Evolutionary conservation across 2,329 filamentous ascomycete genomes (phyloP).

Genomic region (Cytospora piceicola): DNA sequence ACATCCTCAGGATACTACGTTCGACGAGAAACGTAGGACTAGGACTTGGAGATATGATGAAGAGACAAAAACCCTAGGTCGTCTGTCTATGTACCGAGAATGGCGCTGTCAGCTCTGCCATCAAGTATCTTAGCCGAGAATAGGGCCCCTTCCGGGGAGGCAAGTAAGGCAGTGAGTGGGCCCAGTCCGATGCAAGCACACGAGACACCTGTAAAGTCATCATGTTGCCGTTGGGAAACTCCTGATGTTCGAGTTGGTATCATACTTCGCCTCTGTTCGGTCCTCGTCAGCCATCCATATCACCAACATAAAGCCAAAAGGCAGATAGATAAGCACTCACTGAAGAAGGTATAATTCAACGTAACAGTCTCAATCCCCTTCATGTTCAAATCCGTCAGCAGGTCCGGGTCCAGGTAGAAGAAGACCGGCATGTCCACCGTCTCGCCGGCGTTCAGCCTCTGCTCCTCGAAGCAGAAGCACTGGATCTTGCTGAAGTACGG

Average conservation of each 20-base stretch:
- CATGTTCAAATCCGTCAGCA: slow-evolving; percentile 91
- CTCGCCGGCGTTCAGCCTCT: slow-evolving; percentile 91
- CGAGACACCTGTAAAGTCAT: background rate
- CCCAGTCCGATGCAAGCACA: background rate
- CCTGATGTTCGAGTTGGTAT: slow-evolving; percentile 74
- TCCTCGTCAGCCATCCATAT: slow-evolving; percentile 40
- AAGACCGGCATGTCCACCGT: slow-evolving; percentile 99
- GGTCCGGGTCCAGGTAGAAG: slow-evolving; percentile 97
- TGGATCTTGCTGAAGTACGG: slow-evolving; percentile 99
- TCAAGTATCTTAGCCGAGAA: background rate
- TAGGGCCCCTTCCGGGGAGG: background rate
- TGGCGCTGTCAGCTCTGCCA: background rate
- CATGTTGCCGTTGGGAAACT: slow-evolving; percentile 35
- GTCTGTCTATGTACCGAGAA: background rate
- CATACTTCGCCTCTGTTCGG: slow-evolving; percentile 75
- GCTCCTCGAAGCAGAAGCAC: slow-evolving; percentile 98
- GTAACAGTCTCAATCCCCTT: slow-evolving; percentile 93
- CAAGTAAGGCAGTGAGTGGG: background rate
- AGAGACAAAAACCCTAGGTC: background rate
- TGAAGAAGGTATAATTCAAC: slow-evolving; percentile 97
- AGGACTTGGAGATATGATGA: background rate
- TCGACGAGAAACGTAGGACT: background rate
- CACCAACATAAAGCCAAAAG: slow-evolving; percentile 1
- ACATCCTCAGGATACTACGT: background rate
- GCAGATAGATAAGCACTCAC: slow-evolving; percentile 58